Base-by-base conservation (phyloP, 495 filamentous ascomycete species). In the Lasiosphaeria ovina region DNA sequence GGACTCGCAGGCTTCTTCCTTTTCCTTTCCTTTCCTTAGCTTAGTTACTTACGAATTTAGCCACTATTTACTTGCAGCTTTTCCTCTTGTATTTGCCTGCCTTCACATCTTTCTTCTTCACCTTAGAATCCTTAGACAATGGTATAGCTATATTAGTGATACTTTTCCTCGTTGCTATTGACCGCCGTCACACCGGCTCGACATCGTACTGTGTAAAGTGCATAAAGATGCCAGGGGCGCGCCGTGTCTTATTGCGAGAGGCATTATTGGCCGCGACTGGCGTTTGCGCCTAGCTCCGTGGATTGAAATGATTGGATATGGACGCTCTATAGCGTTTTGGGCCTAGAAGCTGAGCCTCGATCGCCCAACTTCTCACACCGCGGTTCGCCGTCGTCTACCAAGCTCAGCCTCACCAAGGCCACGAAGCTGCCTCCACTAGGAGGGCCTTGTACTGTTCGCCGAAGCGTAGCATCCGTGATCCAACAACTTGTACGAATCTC, bases 371-470 rank as follows among this genome's bases (percentile, higher is more conserved):
- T 24, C 49, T 52, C 48, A 42, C 48, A 52, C 16, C 57, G 57
- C 42, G 12, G 5, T 57, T 12, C 6, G 55, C 42, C 44, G 11
- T 57, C 10, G 55, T 35, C 24, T 9, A 9, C 5, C 54, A 33
- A 16, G 38, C 36, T n/a, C 54, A 33, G 33, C 24, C 16, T 24
- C 49, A 59, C 48, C 3, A 42, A 52, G 49, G 24, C n/a, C 50
- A 59, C 49, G 34, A 59, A 59, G 57, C 44, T 16, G 38, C 35
- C 57, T 42, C 49, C 32, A 9, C 35, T 51, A 33, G 56, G 48
- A 51, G 17, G 57, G 57, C 47, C 34, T 40, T 31, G 17, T 32
- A 57, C 42, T 24, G 24, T 52, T 32, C 48, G 16, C 49, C 48
- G 17, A 45, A 42, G 49, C 35, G 31, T 16, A 34, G 49, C 57